Base-by-base conservation (phyloP, 768 basidiomycete genomes). In the Tylopilus vinaceipallidus region DNA sequence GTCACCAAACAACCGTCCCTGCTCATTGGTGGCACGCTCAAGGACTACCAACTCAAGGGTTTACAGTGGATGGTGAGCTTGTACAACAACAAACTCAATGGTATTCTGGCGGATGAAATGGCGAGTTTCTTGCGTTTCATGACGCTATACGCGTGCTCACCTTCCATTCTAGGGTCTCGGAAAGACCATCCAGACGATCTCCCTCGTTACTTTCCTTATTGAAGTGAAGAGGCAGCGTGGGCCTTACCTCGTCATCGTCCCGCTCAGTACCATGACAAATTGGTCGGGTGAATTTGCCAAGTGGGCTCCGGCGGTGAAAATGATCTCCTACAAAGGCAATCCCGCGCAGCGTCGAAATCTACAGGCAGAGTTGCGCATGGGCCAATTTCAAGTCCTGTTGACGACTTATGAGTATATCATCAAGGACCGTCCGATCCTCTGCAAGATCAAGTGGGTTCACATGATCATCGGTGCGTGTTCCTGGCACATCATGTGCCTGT, bases 361-460 rank as follows among this genome's bases (percentile, higher is more conserved):
- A 29, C 91, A 95, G 66, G 73, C 73, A 38, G 88, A 93, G 30
- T 71, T 98, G 48, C 82, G 91, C 30, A 70, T 80, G 45, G 83
- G 84, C 36, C 82, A 91, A 56, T 97, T 95, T 78, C 91, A 95
- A 61, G 94, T 97, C 20, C 70, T 97, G 46, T 69, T 98, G 45
- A 98, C 95, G 13, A 98, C 94, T 0, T 98, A 95, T 65, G 94
- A 97, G 64, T 98, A 97, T 62, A 93, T 98, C 68, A 97, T 95
- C 78, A 94, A 94, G 73, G 95, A 98, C 68, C 84, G 91, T n/a
- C 89, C 90, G 2, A 68, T 87, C 50, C 75, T 98, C 27, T 84
- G 86, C 70, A 93, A 94, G 73, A 80, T 93, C 59, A 93, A 91
- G 64, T 98, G 94, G 94, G 71, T 95, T 8, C 95, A 98, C 66